Evolutionary conservation across 2,329 filamentous ascomycete genomes (phyloP).

Genomic region (Periconia digitata): DNA sequence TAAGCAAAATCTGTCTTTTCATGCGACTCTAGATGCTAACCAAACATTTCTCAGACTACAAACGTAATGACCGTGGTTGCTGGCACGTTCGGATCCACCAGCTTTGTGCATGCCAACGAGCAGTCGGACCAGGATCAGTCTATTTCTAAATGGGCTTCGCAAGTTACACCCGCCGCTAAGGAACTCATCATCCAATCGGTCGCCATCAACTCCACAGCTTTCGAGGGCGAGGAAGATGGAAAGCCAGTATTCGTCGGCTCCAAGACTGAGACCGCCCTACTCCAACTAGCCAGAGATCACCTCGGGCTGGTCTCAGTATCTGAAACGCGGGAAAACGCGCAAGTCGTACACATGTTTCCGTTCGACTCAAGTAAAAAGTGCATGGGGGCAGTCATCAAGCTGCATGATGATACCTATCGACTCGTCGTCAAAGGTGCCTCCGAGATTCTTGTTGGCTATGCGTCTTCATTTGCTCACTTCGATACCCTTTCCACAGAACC

Average conservation of each 20-base stretch:
- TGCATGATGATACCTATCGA: slow-evolving; percentile 51
- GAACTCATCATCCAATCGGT: slow-evolving; percentile 32
- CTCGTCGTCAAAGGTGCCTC: slow-evolving; percentile 60
- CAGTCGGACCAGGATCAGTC: slow-evolving; percentile 41
- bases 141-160: slow-evolving; percentile 44
- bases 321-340: slow-evolving; percentile 50
- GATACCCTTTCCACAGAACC: slow-evolving; percentile 17
- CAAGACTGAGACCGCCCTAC: slow-evolving; percentile 59
- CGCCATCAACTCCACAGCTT: slow-evolving; percentile 55
- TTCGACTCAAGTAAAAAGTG: slow-evolving; percentile 60
- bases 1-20: slow-evolving; percentile 1
- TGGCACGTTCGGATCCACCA: slow-evolving; percentile 38
- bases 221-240: slow-evolving; percentile 48
- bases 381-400: slow-evolving; percentile 58
- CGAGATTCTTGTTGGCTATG: slow-evolving; percentile 56
- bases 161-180: slow-evolving; percentile 46
- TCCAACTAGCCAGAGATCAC: slow-evolving; percentile 54
- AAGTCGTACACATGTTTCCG: slow-evolving; percentile 55
- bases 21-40: not conserved
- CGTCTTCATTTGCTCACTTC: slow-evolving; percentile 28
- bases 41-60: slow-evolving; percentile 30
- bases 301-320: slow-evolving; percentile 54
- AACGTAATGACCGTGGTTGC: slow-evolving; percentile 48
- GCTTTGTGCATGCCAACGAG: slow-evolving; percentile 56
- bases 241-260: slow-evolving; percentile 57